A percentile compares a stretch with the other conserved stretches of the same genome.
phyloP scores from a whole-genome alignment of 129 eudicot genomes.

The Apium graveolens region DNA sequence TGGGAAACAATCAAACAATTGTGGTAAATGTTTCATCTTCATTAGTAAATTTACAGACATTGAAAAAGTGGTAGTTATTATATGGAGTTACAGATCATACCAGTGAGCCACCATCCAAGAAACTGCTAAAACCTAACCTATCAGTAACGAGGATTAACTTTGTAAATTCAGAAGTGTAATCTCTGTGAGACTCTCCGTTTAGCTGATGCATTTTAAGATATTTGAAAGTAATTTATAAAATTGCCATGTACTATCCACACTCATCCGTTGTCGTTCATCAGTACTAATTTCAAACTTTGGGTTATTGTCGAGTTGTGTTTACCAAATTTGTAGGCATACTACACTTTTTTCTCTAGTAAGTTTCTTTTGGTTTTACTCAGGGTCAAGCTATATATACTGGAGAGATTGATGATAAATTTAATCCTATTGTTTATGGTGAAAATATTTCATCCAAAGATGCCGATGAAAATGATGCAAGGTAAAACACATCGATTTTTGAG shows the following conservation, averaged over 20 bases:
- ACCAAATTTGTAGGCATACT: neutral
- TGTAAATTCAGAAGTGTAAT: neutral
- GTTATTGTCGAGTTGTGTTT: neutral
- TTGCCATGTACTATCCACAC: neutral
- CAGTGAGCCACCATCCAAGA: neutral
- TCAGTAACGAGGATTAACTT: neutral
- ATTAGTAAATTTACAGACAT: neutral
- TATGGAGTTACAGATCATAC: neutral
- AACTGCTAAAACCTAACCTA: neutral
- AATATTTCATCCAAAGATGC: slow-evolving; percentile 34
- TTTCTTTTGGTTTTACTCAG: slow-evolving; percentile 11
- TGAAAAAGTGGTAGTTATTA: neutral
- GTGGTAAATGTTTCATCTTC: slow-evolving; percentile 18
- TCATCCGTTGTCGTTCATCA: neutral
- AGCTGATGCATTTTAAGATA: neutral
- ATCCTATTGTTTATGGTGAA: slow-evolving; percentile 42
- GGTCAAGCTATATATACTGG: slow-evolving; percentile 35
- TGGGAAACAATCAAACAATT: slow-evolving; percentile 38
- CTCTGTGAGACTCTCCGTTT: neutral
- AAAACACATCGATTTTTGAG: slow-evolving; percentile 2
- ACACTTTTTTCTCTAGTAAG: neutral
- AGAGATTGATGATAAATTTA: slow-evolving; percentile 22
- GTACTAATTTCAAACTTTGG: neutral
- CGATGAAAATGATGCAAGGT: slow-evolving; percentile 38
- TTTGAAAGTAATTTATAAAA: neutral